Percentiles rank a stretch among this genome's conserved stretches.
phyloP scores from a whole-genome alignment of 2,329 filamentous ascomycete genomes.

The Elsinoe ampelina region DNA sequence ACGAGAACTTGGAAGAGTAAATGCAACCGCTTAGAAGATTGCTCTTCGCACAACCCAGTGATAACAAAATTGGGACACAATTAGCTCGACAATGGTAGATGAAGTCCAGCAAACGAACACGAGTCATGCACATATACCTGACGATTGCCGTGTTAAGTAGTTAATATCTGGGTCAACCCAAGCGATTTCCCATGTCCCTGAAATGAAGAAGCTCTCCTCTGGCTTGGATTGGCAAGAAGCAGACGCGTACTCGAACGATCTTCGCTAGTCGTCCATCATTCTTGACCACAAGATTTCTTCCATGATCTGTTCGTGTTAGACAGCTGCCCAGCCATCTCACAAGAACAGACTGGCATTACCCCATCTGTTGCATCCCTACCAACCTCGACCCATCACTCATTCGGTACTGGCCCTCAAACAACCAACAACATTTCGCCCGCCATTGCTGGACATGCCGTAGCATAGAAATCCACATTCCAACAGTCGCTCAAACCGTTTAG shows the following conservation, averaged over 20 bases:
- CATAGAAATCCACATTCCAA: background rate
- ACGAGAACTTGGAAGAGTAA: too few species aligned
- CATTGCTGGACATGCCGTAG: background rate
- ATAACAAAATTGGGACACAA: too few species aligned
- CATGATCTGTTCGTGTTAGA: background rate
- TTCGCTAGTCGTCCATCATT: background rate
- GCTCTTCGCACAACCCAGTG: too few species aligned
- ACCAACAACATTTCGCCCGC: background rate
- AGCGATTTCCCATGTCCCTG: too few species aligned
- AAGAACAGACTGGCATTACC: background rate
- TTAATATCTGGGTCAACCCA: too few species aligned
- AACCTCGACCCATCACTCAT: background rate
- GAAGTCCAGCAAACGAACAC: background rate
- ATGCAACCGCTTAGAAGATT: too few species aligned
- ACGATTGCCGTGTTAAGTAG: too few species aligned
- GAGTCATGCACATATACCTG: too few species aligned
- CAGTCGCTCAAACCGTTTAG: conserved; percentile 10
- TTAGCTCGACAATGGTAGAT: background rate
- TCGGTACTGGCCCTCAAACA: background rate
- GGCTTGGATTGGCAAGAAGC: too few species aligned
- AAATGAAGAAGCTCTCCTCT: too few species aligned
- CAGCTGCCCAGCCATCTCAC: background rate
- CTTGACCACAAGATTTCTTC: background rate
- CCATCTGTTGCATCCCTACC: background rate
- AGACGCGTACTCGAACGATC: too few species aligned